phyloP scores from a whole-genome alignment of 169 alveolate species.

The Cryptosporidium ryanae region DNA sequence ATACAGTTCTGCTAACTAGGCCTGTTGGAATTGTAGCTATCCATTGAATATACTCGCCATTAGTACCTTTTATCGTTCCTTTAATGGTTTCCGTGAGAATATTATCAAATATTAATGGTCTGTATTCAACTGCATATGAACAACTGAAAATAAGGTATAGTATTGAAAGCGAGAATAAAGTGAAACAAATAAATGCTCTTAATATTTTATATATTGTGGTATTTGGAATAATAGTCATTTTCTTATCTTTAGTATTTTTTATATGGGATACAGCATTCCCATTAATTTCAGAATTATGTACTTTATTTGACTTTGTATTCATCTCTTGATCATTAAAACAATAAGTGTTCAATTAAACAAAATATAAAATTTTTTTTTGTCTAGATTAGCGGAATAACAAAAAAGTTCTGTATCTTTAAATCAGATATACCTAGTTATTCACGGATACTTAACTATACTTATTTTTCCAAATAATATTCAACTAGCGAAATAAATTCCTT shows the following conservation, averaged over 20 bases:
- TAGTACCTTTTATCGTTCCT: constrained; percentile 56
- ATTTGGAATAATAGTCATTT: constrained; percentile 41
- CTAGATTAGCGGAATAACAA: too few relatives aligned
- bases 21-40: constrained; percentile 65
- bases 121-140: constrained; percentile 59
- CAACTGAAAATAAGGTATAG: constrained; percentile 54
- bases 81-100: constrained; percentile 43
- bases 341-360: too few relatives aligned
- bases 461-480: too few relatives aligned
- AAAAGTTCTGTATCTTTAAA: too few relatives aligned
- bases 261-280: background rate
- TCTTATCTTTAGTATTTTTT: constrained; percentile 14
- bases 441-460: too few relatives aligned
- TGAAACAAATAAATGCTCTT: constrained; percentile 61
- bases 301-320: background rate
- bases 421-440: too few relatives aligned
- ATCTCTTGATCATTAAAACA: too few relatives aligned
- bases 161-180: constrained; percentile 23
- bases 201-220: constrained; percentile 37
- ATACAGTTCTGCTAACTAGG: constrained; percentile 56
- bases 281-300: background rate
- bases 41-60: constrained; percentile 70
- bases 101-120: constrained; percentile 59
- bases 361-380: too few relatives aligned
- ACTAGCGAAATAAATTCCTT: too few relatives aligned